Conservation (phyloP, 257 asterid species). For the Lycium ferocissimum region DNA sequence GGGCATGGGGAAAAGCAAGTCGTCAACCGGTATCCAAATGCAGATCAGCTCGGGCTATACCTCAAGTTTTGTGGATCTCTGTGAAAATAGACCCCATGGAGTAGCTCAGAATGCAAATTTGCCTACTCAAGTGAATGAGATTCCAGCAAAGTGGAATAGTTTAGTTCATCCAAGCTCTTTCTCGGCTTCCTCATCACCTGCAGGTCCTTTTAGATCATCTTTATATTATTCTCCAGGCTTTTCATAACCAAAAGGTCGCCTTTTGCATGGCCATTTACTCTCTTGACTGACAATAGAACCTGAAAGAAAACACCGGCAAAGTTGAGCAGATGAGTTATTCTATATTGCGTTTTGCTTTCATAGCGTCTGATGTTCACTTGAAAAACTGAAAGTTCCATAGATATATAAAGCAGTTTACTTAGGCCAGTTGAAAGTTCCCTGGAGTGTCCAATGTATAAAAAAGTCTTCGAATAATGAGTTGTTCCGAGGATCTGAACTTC, state of each 20-base stretch:
- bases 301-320: conserved; percentile 30
- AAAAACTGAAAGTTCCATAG: conserved; percentile 29
- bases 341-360: conserved; percentile 31
- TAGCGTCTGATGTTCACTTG: conserved; percentile 28
- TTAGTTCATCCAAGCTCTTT: conserved; percentile 31
- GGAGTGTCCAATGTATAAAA: conserved; percentile 11
- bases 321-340: conserved; percentile 39
- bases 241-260: conserved; percentile 35
- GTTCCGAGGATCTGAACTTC: conserved; percentile 20
- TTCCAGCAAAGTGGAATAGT: conserved; percentile 52
- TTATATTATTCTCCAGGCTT: conserved; percentile 45
- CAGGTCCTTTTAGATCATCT: conserved; percentile 41
- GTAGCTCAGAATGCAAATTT: conserved; percentile 37
- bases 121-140: conserved; percentile 40
- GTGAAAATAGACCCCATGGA: conserved; percentile 42
- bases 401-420: conserved; percentile 30
- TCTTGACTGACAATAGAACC: conserved; percentile 18
- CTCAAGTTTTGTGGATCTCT: conserved; percentile 42
- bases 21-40: conserved; percentile 32
- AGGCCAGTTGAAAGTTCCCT: conserved; percentile 27
- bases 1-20: conserved; percentile 34
- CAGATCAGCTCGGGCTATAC: conserved; percentile 38
- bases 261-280: conserved; percentile 20
- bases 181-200: conserved; percentile 36
- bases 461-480: conserved; percentile 26